phyloP scores from a whole-genome alignment of 139 green algal species.

The Picochlorum sp. region DNA sequence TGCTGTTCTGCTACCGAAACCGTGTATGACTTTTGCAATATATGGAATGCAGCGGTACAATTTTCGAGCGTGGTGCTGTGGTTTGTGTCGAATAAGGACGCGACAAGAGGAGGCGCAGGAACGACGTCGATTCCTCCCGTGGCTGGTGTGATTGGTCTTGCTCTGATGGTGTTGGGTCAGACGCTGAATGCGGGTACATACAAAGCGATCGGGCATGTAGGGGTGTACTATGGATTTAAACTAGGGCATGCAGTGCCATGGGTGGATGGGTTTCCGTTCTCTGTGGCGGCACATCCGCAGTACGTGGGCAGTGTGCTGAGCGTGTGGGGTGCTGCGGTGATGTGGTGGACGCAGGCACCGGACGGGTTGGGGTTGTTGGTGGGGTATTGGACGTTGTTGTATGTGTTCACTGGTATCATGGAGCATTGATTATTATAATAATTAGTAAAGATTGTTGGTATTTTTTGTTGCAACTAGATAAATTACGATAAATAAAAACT shows the following conservation, averaged over 20 bases:
- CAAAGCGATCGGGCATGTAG: slow-evolving; percentile 47
- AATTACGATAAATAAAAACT: no score
- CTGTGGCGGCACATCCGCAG: slow-evolving; percentile 59
- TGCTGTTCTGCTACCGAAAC: background rate
- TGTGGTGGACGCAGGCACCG: slow-evolving; percentile 25
- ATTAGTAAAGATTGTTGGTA: background rate
- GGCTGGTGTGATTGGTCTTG: slow-evolving; percentile 12
- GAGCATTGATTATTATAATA: slow-evolving; percentile 20
- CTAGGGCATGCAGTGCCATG: slow-evolving; percentile 60
- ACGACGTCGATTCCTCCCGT: slow-evolving; percentile 8
- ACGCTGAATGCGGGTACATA: slow-evolving; percentile 65
- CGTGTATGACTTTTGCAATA: background rate
- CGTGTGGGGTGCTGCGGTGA: slow-evolving; percentile 32
- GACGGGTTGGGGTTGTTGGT: slow-evolving; percentile 13
- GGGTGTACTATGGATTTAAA: slow-evolving; percentile 79
- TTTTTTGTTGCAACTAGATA: no score
- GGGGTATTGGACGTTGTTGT: slow-evolving; percentile 50
- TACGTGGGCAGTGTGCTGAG: slow-evolving; percentile 59
- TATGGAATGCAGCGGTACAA: slow-evolving; percentile 14
- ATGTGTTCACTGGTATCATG: slow-evolving; percentile 37
- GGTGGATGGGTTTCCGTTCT: slow-evolving; percentile 70
- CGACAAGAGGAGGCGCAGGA: no score
- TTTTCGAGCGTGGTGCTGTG: slow-evolving; percentile 16
- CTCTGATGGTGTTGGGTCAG: slow-evolving; percentile 31
- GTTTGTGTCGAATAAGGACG: no score